Evolutionary conservation across 495 filamentous ascomycete genomes (phyloP).

Genomic region (Tetracladium marchalianum): DNA sequence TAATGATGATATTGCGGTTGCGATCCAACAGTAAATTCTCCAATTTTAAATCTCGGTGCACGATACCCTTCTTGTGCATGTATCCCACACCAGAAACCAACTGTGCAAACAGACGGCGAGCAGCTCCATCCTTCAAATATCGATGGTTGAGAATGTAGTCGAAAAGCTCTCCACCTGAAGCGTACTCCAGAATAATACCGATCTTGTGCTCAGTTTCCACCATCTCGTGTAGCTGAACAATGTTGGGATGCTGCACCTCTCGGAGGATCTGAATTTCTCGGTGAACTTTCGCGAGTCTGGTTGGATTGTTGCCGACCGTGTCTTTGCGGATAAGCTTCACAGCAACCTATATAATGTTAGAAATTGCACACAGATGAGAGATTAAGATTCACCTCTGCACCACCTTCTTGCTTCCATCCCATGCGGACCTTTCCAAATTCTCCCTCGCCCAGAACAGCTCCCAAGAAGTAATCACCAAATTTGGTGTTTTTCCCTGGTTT

Average conservation of each 20-base stretch:
- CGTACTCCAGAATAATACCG: conserved; percentile 97
- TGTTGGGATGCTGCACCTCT: conserved; percentile 86
- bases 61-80: conserved; percentile 97
- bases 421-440: conserved; percentile 99
- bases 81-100: conserved; percentile 95
- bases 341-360: conserved; percentile 55
- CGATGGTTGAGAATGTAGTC: conserved; percentile 96
- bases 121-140: conserved; percentile 87
- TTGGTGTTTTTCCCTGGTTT: conserved; percentile 64
- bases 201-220: conserved; percentile 93
- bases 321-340: conserved; percentile 97
- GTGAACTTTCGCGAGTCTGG: conserved; percentile 88
- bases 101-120: conserved; percentile 88
- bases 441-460: conserved; percentile 94
- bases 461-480: conserved; percentile 91
- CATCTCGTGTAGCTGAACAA: conserved; percentile 96
- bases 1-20: conserved; percentile 98
- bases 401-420: conserved; percentile 96
- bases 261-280: conserved; percentile 88
- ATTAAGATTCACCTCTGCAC: conserved; percentile 48
- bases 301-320: conserved; percentile 74
- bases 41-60: conserved; percentile 93
- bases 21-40: conserved; percentile 94
- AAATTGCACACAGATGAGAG: conserved; percentile 4
- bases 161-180: conserved; percentile 94